phyloP scores from a whole-genome alignment of 2,329 filamentous ascomycete genomes.

The Fonsecaea monophora region DNA sequence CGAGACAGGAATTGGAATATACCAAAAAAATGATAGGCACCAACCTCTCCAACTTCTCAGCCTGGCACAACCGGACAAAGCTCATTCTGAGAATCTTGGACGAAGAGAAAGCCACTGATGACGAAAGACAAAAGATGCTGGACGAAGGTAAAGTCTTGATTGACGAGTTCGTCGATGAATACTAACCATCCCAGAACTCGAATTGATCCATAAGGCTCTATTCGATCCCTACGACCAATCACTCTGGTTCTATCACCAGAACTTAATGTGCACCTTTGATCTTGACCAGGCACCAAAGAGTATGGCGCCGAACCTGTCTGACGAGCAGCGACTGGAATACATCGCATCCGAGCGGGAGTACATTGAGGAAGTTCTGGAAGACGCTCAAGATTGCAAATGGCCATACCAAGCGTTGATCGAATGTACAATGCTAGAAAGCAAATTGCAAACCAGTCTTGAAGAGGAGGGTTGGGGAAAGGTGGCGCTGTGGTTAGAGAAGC shows the following conservation, averaged over 20 bases:
- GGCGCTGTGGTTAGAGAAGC: constrained; percentile 65
- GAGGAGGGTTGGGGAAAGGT: constrained; percentile 57
- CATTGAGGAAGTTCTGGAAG: constrained; percentile 70
- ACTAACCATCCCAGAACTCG: constrained; percentile 65
- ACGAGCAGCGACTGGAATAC: constrained; percentile 68
- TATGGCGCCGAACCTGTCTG: constrained; percentile 69
- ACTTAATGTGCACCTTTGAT: constrained; percentile 73
- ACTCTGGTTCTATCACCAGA: constrained; percentile 96
- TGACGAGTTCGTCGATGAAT: neutral
- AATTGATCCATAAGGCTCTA: constrained; percentile 75
- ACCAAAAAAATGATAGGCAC: constrained; percentile 84
- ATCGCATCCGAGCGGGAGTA: constrained; percentile 74
- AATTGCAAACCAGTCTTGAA: constrained; percentile 50
- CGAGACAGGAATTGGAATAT: constrained; percentile 83
- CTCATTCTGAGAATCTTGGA: constrained; percentile 77
- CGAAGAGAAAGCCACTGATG: constrained; percentile 70
- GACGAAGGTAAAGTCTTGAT: constrained; percentile 64
- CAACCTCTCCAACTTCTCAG: constrained; percentile 95
- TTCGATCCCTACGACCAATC: constrained; percentile 95
- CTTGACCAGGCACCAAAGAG: constrained; percentile 58
- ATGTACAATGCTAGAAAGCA: constrained; percentile 68
- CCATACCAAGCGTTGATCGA: constrained; percentile 86
- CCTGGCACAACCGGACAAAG: constrained; percentile 90
- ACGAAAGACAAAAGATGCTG: constrained; percentile 71
- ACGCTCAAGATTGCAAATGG: constrained; percentile 79